Conservation (phyloP, 176 grass and related monocot genomes). For the Hordeum marinum region DNA sequence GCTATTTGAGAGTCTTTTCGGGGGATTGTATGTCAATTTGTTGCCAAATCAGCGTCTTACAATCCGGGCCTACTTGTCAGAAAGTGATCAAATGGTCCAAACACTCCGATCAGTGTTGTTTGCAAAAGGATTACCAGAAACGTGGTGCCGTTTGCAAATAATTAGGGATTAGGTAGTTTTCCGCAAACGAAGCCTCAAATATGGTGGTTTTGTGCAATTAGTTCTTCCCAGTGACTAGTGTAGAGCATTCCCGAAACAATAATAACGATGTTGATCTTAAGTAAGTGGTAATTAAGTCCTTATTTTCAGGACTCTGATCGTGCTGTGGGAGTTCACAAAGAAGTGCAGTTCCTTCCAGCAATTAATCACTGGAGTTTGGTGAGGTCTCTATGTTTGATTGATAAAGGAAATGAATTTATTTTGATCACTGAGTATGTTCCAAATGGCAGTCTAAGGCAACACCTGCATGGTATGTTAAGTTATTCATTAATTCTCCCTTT, state of each 20-base stretch:
- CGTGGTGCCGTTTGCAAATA: no score
- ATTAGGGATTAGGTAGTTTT: no score
- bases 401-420: slow-evolving; percentile 56
- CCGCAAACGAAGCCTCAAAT: no score
- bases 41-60: no score
- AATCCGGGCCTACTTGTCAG: no score
- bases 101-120: no score
- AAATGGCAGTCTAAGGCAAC: slow-evolving; percentile 65
- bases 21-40: no score
- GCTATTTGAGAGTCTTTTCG: no score
- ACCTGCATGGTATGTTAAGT: slow-evolving; percentile 53
- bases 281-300: background rate
- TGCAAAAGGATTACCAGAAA: no score
- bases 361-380: slow-evolving; percentile 65
- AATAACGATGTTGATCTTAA: background rate
- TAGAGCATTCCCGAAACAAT: background rate
- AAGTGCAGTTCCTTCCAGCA: slow-evolving; percentile 43
- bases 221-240: no score
- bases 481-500: background rate
- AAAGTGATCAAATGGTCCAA: no score
- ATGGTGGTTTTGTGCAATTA: no score
- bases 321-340: slow-evolving; percentile 28
- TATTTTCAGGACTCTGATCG: slow-evolving; percentile 35
- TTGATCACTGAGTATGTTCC: slow-evolving; percentile 60
- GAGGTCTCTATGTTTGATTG: slow-evolving; percentile 41